phyloP scores from a whole-genome alignment of 2,329 filamentous ascomycete species.

The Zymoseptoria pseudotritici region DNA sequence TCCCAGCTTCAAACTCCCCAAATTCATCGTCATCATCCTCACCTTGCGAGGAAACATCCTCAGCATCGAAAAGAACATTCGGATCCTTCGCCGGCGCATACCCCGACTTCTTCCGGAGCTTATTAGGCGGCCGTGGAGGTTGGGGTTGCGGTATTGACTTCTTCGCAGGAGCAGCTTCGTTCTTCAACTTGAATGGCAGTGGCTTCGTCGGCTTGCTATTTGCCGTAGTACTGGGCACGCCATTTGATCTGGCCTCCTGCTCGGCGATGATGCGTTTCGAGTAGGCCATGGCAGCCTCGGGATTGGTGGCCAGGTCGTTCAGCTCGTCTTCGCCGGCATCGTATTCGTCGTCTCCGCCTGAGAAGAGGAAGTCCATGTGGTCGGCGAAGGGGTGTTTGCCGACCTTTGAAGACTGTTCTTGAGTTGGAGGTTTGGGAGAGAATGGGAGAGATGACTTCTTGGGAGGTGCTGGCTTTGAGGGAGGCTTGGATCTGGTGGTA shows the following conservation, averaged over 20 bases:
- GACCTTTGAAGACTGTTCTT: constrained; percentile 7
- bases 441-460: constrained; percentile 2
- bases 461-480: not conserved
- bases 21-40: constrained; percentile 25
- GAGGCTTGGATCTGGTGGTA: constrained; percentile 15
- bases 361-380: constrained; percentile 29
- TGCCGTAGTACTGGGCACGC: not conserved
- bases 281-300: constrained; percentile 30
- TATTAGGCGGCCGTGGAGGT: constrained; percentile 14
- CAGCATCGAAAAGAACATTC: constrained; percentile 30
- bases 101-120: constrained; percentile 20
- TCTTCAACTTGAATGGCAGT: constrained; percentile 1
- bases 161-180: not conserved
- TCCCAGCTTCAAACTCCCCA: constrained; percentile 27
- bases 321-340: constrained; percentile 29
- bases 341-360: constrained; percentile 27
- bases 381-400: constrained; percentile 27
- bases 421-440: constrained; percentile 6
- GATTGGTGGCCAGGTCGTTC: constrained; percentile 26
- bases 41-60: constrained; percentile 22
- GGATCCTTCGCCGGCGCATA: constrained; percentile 18
- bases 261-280: constrained; percentile 27
- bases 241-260: constrained; percentile 9
- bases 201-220: constrained; percentile 4
- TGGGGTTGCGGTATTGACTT: constrained; percentile 1